Evolutionary conservation across 805 yeast species (phyloP).

Genomic region (Spathaspora sp.): DNA sequence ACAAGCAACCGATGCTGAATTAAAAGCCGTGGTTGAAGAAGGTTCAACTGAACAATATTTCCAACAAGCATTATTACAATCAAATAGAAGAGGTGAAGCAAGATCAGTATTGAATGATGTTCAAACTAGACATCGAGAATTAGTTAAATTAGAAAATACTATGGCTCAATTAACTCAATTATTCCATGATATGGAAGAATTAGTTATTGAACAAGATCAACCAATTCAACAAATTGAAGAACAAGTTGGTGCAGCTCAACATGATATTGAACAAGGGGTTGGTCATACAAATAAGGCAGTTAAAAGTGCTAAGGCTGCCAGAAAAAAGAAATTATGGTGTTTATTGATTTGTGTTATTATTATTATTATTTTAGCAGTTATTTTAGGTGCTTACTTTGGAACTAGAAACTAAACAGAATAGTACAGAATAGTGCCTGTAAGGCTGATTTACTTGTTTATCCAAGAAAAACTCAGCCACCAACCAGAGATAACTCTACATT

Average conservation of each 20-base stretch:
- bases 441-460: too few species aligned
- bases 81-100: conserved; percentile 91
- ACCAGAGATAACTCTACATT: neutral
- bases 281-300: conserved; percentile 93
- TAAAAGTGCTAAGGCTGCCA: conserved; percentile 79
- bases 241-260: conserved; percentile 78
- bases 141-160: conserved; percentile 89
- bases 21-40: conserved; percentile 80
- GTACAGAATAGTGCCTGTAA: too few species aligned
- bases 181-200: conserved; percentile 92
- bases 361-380: conserved; percentile 61
- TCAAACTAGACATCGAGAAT: conserved; percentile 91
- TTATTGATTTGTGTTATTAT: conserved; percentile 58
- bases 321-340: conserved; percentile 90
- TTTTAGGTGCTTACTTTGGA: conserved; percentile 60
- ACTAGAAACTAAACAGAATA: conserved; percentile 9
- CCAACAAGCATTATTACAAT: conserved; percentile 84
- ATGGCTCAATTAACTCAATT: conserved; percentile 94
- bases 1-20: conserved; percentile 78
- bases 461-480: too few species aligned
- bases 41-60: conserved; percentile 80
- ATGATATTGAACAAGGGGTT: conserved; percentile 89
- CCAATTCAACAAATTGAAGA: conserved; percentile 79
- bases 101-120: conserved; percentile 93
- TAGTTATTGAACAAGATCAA: conserved; percentile 93